Evolutionary conservation across 2,329 filamentous ascomycete species (phyloP).

Genomic region (Periglandula ipomoeae): DNA sequence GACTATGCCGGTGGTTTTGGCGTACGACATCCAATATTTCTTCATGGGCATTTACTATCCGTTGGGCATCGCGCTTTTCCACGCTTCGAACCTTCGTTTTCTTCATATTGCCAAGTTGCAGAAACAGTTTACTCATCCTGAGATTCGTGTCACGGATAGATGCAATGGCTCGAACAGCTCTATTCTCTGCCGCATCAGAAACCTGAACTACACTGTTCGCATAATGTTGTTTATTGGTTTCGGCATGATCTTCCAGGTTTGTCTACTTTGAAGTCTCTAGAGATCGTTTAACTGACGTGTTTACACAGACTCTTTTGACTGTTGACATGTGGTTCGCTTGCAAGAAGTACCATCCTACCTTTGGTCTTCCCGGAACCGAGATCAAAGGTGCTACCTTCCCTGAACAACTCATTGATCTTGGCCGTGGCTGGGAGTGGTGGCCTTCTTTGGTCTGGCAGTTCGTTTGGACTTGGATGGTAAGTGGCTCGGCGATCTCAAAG

Average conservation of each 20-base stretch:
- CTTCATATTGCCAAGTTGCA: slow-evolving; percentile 44
- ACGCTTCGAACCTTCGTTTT: slow-evolving; percentile 52
- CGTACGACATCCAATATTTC: slow-evolving; percentile 49
- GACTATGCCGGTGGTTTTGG: slow-evolving; percentile 27
- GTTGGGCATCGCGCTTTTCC: slow-evolving; percentile 56
- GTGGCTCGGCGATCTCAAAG: no score
- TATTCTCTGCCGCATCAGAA: slow-evolving; percentile 9
- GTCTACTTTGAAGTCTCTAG: no score
- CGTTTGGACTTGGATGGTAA: slow-evolving; percentile 36
- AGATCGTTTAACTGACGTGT: not conserved
- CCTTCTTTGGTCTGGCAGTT: slow-evolving; percentile 46
- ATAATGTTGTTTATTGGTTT: not conserved
- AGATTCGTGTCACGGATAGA: slow-evolving; percentile 12
- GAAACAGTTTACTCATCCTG: slow-evolving; percentile 12
- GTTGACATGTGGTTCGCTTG: slow-evolving; percentile 47
- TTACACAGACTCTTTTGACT: slow-evolving; percentile 38
- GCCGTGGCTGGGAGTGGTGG: slow-evolving; percentile 50
- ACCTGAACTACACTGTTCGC: not conserved
- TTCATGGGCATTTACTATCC: slow-evolving; percentile 57
- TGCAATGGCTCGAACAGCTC: not conserved
- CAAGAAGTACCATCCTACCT: slow-evolving; percentile 46
- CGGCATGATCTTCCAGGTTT: not conserved
- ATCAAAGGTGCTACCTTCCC: slow-evolving; percentile 22
- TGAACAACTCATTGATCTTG: slow-evolving; percentile 32
- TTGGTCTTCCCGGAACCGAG: slow-evolving; percentile 31